A percentile compares a stretch with the other conserved stretches of the same genome.
phyloP scores from a whole-genome alignment of 352 stramenopile genomes.

The Stramenopiles sp. region DNA sequence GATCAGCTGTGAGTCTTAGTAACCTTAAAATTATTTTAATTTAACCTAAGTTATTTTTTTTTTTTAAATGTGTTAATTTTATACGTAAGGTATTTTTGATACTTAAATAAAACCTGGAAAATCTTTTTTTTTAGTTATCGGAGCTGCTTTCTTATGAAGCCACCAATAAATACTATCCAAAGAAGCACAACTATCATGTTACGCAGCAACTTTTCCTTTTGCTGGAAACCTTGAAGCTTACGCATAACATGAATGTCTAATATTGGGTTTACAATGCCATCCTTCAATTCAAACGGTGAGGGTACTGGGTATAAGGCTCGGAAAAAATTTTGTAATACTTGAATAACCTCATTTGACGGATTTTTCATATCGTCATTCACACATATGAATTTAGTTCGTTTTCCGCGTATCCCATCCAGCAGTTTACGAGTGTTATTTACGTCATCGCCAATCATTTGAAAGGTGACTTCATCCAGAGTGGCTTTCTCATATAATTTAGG shows the following conservation, averaged over 20 bases:
- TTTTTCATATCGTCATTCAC: conserved; percentile 86
- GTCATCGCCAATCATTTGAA: conserved; percentile 82
- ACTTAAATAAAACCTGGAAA: too few species aligned
- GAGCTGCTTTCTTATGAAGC: too few species aligned
- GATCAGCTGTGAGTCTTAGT: too few species aligned
- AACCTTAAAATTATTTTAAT: too few species aligned
- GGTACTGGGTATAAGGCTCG: conserved; percentile 64
- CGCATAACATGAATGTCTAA: not conserved
- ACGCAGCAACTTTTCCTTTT: too few species aligned
- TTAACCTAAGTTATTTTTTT: too few species aligned
- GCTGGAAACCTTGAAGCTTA: too few species aligned
- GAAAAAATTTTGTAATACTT: conserved; percentile 73
- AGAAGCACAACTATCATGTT: too few species aligned
- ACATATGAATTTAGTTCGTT: conserved; percentile 80
- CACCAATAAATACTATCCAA: not conserved
- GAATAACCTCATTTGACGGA: conserved; percentile 44
- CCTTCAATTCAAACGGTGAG: conserved; percentile 68
- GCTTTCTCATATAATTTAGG: not conserved
- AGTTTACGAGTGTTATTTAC: conserved; percentile 61
- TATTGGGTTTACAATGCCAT: conserved; percentile 23
- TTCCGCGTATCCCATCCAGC: conserved; percentile 65
- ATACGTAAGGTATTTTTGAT: too few species aligned
- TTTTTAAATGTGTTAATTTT: too few species aligned
- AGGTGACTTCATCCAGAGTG: conserved; percentile 41
- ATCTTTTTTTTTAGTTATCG: too few species aligned